Percentiles rank a stretch among this genome's conserved stretches.
Conservation (phyloP, 805 yeast genomes). For the Cyberlindnera petersonii region DNA sequence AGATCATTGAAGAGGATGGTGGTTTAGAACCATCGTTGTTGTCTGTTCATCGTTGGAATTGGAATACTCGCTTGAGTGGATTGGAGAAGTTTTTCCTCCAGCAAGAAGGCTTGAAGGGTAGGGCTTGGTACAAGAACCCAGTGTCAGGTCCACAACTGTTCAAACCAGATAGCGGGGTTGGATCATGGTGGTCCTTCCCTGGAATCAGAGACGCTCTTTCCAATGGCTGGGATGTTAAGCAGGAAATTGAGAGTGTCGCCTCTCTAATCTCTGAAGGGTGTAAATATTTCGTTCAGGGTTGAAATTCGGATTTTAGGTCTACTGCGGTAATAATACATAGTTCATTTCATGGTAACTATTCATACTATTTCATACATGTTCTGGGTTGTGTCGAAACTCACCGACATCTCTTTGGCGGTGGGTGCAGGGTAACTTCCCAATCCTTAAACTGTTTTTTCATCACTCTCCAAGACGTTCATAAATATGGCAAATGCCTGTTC, state of each 20-base stretch:
- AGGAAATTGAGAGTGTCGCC: slow-evolving; percentile 44
- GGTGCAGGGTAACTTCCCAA: slow-evolving; percentile 5
- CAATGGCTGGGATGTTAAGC: slow-evolving; percentile 52
- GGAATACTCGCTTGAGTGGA: slow-evolving; percentile 65
- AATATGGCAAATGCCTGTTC: slow-evolving; percentile 8
- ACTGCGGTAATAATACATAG: too few relatives aligned
- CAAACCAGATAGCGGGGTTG: slow-evolving; percentile 45
- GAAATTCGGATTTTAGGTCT: too few relatives aligned
- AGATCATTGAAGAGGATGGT: slow-evolving; percentile 43
- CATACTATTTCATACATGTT: too few relatives aligned
- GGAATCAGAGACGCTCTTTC: slow-evolving; percentile 64
- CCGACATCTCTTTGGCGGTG: too few relatives aligned
- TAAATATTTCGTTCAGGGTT: slow-evolving; percentile 14
- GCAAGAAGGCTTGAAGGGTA: slow-evolving; percentile 34
- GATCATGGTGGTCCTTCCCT: slow-evolving; percentile 69
- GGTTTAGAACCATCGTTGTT: slow-evolving; percentile 73
- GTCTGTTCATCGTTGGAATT: slow-evolving; percentile 69
- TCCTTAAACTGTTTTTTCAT: slow-evolving; percentile 3
- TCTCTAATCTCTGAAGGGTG: slow-evolving; percentile 18
- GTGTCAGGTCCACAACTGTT: slow-evolving; percentile 65
- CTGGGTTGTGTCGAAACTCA: too few relatives aligned
- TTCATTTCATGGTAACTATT: too few relatives aligned
- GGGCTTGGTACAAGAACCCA: slow-evolving; percentile 65
- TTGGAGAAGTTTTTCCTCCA: slow-evolving; percentile 53
- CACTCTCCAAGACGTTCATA: slow-evolving; percentile 5